phyloP scores from a whole-genome alignment of 371 early-diverging fungal genomes.

The Mucor racemosus region DNA sequence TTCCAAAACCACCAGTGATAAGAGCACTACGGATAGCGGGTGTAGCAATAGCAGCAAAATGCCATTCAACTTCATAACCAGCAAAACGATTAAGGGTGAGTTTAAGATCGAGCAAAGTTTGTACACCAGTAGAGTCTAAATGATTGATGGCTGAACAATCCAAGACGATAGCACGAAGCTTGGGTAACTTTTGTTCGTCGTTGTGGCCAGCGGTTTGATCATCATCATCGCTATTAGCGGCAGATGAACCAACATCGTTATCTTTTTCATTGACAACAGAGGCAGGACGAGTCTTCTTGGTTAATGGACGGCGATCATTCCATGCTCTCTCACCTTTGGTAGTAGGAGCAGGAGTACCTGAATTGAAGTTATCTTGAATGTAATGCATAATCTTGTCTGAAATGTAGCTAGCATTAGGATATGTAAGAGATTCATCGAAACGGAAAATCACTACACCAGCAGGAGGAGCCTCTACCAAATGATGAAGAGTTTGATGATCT shows the following conservation, averaged over 20 bases:
- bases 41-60: conserved; percentile 27
- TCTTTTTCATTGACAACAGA: conserved; percentile 23
- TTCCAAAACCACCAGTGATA: conserved; percentile 31
- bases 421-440: conserved; percentile 63
- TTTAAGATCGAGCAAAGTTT: conserved; percentile 29
- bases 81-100: conserved; percentile 23
- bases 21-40: conserved; percentile 27
- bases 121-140: conserved; percentile 51
- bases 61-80: conserved; percentile 33
- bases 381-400: conserved; percentile 40
- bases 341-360: conserved; percentile 18
- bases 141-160: conserved; percentile 62
- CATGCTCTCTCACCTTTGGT: conserved; percentile 27
- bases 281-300: conserved; percentile 11
- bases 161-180: conserved; percentile 59
- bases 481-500: conserved; percentile 22
- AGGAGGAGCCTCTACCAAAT: conserved; percentile 35
- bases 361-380: conserved; percentile 26
- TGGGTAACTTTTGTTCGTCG: conserved; percentile 17
- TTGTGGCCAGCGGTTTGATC: not conserved
- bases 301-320: conserved; percentile 19
- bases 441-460: conserved; percentile 62
- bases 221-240: conserved; percentile 23
- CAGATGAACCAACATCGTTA: conserved; percentile 10
- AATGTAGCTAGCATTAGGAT: conserved; percentile 62